phyloP scores from a whole-genome alignment of 306 rosid species.

The Pterocarpus santalinus region DNA sequence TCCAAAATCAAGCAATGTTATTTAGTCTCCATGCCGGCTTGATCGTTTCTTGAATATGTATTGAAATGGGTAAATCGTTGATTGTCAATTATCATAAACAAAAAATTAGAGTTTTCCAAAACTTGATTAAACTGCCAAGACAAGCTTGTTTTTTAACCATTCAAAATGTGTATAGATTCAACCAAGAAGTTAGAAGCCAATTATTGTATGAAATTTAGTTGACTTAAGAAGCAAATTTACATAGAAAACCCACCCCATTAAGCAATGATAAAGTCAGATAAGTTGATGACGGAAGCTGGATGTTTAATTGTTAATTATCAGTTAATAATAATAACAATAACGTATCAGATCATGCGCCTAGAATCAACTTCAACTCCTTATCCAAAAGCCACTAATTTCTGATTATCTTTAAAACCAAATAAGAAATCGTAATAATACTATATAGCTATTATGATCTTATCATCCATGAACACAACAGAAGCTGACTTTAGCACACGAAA shows the following conservation, averaged over 20 bases:
- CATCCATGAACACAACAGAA: conserved; percentile 8
- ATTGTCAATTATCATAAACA: conserved; percentile 2
- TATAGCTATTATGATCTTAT: conserved; percentile 16
- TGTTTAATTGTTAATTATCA: not conserved
- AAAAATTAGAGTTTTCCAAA: not conserved
- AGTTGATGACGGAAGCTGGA: not conserved
- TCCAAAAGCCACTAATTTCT: conserved; percentile 30
- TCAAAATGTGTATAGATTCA: too few species aligned
- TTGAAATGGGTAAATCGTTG: not conserved
- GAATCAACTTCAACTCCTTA: conserved; percentile 36
- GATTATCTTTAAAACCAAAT: not conserved
- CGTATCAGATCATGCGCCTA: not conserved
- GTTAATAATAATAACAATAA: not conserved
- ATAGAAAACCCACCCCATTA: too few species aligned
- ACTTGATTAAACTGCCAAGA: not conserved
- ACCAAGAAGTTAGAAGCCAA: too few species aligned
- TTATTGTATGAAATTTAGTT: too few species aligned
- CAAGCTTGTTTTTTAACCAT: too few species aligned
- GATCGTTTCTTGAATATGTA: not conserved
- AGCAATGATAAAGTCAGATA: too few species aligned
- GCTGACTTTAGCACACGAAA: conserved; percentile 3
- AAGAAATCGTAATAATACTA: conserved; percentile 12
- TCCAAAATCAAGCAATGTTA: too few species aligned
- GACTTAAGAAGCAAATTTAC: not conserved
- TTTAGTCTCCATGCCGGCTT: not conserved